Evolutionary conservation across 805 yeast species (phyloP).

Genomic region (Huiozyma naganishii): DNA sequence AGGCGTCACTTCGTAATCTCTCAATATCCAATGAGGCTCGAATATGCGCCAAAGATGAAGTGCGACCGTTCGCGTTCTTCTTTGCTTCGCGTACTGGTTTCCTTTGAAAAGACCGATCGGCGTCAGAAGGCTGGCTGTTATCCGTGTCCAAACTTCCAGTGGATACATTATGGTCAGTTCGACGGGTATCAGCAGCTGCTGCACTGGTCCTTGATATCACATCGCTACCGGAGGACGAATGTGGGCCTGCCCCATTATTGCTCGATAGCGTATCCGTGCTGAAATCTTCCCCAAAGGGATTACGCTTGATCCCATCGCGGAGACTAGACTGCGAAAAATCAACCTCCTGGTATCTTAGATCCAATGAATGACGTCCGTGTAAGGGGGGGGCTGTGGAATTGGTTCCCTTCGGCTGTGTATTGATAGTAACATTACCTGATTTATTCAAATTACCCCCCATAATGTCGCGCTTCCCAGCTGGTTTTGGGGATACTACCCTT

Average conservation of each 20-base stretch:
- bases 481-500: not conserved
- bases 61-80: not conserved
- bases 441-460: too few relatives aligned
- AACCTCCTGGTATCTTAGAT: conserved; percentile 20
- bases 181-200: too few relatives aligned
- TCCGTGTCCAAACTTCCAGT: too few relatives aligned
- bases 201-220: not conserved
- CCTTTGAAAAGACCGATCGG: too few relatives aligned
- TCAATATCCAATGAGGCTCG: conserved; percentile 25
- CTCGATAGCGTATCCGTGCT: too few relatives aligned
- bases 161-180: too few relatives aligned
- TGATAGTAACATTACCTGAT: too few relatives aligned
- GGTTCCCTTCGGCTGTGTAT: not conserved
- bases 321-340: conserved; percentile 4
- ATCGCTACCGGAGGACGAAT: too few relatives aligned
- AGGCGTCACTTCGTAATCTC: conserved; percentile 10
- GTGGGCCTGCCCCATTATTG: not conserved
- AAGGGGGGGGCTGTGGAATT: not conserved
- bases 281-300: too few relatives aligned
- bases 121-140: too few relatives aligned
- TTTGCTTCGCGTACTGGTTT: not conserved
- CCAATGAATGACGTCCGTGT: conserved; percentile 14
- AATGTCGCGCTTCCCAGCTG: not conserved
- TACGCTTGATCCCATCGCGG: too few relatives aligned
- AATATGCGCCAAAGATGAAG: conserved; percentile 4